These are phyloP conservation scores for Hortiboletus campestris DNA, from an alignment of 768 basidiomycete species.

Conservation along the genomic window DNA sequence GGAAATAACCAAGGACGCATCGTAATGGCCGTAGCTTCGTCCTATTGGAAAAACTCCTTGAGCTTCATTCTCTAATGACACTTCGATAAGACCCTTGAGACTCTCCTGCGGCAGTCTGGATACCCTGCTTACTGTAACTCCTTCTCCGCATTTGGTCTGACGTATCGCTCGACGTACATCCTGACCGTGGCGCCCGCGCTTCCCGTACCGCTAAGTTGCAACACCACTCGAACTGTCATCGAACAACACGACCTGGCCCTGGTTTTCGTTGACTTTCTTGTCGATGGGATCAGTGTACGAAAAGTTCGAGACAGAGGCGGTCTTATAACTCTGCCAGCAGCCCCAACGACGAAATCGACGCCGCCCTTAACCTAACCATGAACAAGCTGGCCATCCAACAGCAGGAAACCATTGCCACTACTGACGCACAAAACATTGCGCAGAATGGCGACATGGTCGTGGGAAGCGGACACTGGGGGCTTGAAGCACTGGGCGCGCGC, in stretches of 20 bases:
- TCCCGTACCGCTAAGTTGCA: constrained; percentile 89
- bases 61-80: constrained; percentile 83
- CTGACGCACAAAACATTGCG: too few species aligned
- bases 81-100: constrained; percentile 92
- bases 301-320: constrained; percentile 81
- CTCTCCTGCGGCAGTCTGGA: constrained; percentile 78
- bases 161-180: constrained; percentile 93
- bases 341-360: too few species aligned
- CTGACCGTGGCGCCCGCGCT: constrained; percentile 95
- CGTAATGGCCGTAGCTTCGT: constrained; percentile 96
- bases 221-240: constrained; percentile 63
- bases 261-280: constrained; percentile 86
- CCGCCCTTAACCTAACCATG: too few species aligned
- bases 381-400: too few species aligned
- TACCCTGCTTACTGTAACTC: constrained; percentile 68
- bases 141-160: constrained; percentile 64
- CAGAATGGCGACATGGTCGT: too few species aligned
- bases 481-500: too few species aligned
- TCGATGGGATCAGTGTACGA: constrained; percentile 99
- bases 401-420: too few species aligned
- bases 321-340: constrained; percentile 53
- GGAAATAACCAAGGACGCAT: constrained; percentile 40
- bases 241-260: constrained; percentile 93
- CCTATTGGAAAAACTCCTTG: constrained; percentile 79
- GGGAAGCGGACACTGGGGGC: too few species aligned